Evolutionary conservation across 768 basidiomycete species (phyloP).

Genomic region (Podaxis rugospora): DNA sequence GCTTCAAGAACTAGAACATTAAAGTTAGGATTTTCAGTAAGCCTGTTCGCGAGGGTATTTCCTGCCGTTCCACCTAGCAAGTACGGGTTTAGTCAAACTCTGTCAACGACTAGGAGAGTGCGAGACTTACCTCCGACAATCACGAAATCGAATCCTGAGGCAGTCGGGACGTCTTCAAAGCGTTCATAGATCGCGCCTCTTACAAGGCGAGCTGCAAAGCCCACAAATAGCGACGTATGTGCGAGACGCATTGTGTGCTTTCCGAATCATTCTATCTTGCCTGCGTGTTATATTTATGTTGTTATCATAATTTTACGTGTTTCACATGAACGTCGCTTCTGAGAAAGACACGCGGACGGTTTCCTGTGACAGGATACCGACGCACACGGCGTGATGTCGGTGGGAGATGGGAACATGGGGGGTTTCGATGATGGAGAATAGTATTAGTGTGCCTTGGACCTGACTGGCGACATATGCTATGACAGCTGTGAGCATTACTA

Average conservation of each 20-base stretch:
- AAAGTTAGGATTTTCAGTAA: slow-evolving; percentile 3
- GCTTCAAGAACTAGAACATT: slow-evolving; percentile 9
- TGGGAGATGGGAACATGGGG: too few species aligned
- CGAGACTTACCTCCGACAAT: slow-evolving; percentile 19
- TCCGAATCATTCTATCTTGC: background rate
- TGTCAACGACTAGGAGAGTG: background rate
- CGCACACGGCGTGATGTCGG: too few species aligned
- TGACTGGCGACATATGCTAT: too few species aligned
- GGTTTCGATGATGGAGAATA: too few species aligned
- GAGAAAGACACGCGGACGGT: too few species aligned
- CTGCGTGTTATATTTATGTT: background rate
- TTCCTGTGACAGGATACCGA: too few species aligned
- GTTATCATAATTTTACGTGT: background rate
- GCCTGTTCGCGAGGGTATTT: slow-evolving; percentile 3
- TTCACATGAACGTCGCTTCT: too few species aligned
- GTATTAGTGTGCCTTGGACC: too few species aligned
- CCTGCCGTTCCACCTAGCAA: slow-evolving; percentile 16
- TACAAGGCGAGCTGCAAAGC: background rate
- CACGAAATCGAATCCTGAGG: slow-evolving; percentile 18
- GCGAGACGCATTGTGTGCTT: background rate
- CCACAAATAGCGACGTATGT: background rate
- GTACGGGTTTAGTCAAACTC: background rate
- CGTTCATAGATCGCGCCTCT: slow-evolving; percentile 11
- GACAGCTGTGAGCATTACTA: too few species aligned
- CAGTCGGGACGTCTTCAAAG: slow-evolving; percentile 8